Evolutionary conservation across 208 protist genomes (phyloP), one percentile per base, ranked within the genome.

Genomic region (Acanthamoeba culbertsoni): DNA sequence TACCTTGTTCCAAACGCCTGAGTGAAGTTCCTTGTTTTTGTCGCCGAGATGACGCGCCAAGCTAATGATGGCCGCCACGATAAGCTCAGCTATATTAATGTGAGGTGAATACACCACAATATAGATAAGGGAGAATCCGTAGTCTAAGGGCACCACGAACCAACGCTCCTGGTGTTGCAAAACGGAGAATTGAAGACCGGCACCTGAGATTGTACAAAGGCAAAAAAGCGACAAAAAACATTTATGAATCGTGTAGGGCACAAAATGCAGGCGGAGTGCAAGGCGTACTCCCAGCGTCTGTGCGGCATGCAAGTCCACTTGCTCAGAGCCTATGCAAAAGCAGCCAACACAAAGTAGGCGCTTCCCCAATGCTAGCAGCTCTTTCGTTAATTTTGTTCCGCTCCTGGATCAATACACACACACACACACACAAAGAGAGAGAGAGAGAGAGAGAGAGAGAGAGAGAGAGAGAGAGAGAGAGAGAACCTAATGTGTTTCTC

Each of bases 171-270:
- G 2, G 97, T 98, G 94, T 99, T 99, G 33, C 97, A 96, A 95
- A 98, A 99, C 3, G 98, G 98, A n/a, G 98, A 98, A 91, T 99
- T 99, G 93, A 99, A 99, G 23, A 99, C 98, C 10, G 97, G 97
- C 31, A 99, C 95, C 65, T 94, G 55, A 73, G 1, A 51, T 12
- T 75, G 28, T 16, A 7, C 1, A 86, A 5, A n/a, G 18, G 10
- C 31, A 48, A 31, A 43, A 46, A 2, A 43, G 7, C 18, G 20
- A 63, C 26, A 10, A 63, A 20, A 63, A 23, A 59, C 31, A n/a
- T n/a, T n/a, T n/a, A n/a, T n/a, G n/a, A n/a, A n/a, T n/a, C n/a
- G n/a, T n/a, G n/a, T n/a, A n/a, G n/a, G n/a, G n/a, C n/a, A n/a
- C n/a, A n/a, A n/a, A n/a, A n/a, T n/a, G n/a, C n/a, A n/a, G n/a